Percentiles rank a stretch among this genome's conserved stretches.
phyloP scores from a whole-genome alignment of 2,329 filamentous ascomycete genomes.

The Nannizziopsis arthrosporioides region DNA sequence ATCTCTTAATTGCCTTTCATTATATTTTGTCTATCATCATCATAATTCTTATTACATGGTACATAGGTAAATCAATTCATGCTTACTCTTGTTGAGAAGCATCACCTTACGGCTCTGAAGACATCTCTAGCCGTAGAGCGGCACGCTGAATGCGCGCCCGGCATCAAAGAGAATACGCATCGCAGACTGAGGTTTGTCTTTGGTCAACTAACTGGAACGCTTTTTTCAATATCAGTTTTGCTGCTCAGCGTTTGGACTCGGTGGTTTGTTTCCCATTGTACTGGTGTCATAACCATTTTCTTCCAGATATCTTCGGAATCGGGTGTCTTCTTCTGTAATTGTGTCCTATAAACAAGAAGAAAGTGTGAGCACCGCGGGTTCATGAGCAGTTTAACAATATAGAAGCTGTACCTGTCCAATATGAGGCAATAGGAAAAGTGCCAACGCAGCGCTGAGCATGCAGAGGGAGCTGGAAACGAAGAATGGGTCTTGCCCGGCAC shows the following conservation, averaged over 20 bases:
- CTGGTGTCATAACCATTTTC: constrained; percentile 63
- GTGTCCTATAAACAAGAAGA: constrained; percentile 51
- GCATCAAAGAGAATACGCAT: no score
- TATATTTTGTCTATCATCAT: no score
- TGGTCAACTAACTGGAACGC: not conserved
- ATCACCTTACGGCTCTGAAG: no score
- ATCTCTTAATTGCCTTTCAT: no score
- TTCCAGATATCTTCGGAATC: constrained; percentile 63
- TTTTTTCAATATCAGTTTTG: not conserved
- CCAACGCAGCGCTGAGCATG: constrained; percentile 58
- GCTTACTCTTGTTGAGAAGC: no score
- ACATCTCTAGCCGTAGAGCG: no score
- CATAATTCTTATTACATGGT: no score
- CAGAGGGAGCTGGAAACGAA: constrained; percentile 71
- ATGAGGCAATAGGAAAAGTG: constrained; percentile 57
- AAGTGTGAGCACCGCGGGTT: not conserved
- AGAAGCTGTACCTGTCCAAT: constrained; percentile 45
- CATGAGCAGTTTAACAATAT: not conserved
- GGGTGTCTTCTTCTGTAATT: constrained; percentile 62
- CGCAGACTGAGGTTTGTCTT: not conserved
- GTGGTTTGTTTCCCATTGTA: constrained; percentile 39
- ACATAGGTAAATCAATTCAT: no score
- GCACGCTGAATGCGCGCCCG: no score
- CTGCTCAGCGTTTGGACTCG: not conserved
- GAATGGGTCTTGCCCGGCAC: constrained; percentile 73